These are phyloP conservation scores for Claviceps sp. DNA, from an alignment of 2,329 filamentous ascomycete genomes.

Conservation along the genomic window DNA sequence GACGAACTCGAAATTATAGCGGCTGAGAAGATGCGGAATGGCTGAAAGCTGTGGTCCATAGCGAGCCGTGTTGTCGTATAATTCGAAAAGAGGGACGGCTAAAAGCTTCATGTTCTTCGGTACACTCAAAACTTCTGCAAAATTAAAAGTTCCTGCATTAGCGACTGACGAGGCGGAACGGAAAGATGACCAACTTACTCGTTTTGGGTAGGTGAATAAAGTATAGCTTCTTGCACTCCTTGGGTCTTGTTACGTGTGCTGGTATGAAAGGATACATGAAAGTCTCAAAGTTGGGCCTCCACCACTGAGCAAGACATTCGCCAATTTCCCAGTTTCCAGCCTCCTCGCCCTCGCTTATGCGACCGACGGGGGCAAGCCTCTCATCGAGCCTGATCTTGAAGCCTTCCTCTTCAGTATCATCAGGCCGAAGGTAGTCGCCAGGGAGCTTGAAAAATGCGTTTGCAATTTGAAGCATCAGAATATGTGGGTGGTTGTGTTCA, in stretches of 20 bases:
- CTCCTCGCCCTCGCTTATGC: constrained; percentile 73
- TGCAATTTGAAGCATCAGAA: constrained; percentile 97
- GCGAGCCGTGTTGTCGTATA: constrained; percentile 91
- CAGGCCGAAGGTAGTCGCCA: constrained; percentile 81
- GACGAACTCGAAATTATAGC: constrained; percentile 96
- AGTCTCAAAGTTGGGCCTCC: constrained; percentile 96
- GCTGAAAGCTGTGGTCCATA: constrained; percentile 95
- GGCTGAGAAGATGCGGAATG: constrained; percentile 84
- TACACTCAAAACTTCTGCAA: constrained; percentile 77
- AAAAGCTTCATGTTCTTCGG: constrained; percentile 99
- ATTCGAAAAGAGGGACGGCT: constrained; percentile 89
- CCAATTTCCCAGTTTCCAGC: constrained; percentile 82
- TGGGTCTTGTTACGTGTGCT: constrained; percentile 87
- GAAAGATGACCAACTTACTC: constrained; percentile 43
- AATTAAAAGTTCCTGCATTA: not conserved
- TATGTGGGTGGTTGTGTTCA: constrained; percentile 97
- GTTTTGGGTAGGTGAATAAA: constrained; percentile 88
- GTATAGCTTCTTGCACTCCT: constrained; percentile 99
- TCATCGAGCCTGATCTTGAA: constrained; percentile 92
- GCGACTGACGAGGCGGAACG: not conserved
- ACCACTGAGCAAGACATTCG: constrained; percentile 95
- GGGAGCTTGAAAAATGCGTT: constrained; percentile 99
- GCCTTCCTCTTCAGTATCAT: constrained; percentile 85
- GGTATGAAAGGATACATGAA: constrained; percentile 99
- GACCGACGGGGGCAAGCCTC: constrained; percentile 81